Evolutionary conservation across 805 yeast species (phyloP).

Genomic region (Metschnikowia chrysomelidarum): DNA sequence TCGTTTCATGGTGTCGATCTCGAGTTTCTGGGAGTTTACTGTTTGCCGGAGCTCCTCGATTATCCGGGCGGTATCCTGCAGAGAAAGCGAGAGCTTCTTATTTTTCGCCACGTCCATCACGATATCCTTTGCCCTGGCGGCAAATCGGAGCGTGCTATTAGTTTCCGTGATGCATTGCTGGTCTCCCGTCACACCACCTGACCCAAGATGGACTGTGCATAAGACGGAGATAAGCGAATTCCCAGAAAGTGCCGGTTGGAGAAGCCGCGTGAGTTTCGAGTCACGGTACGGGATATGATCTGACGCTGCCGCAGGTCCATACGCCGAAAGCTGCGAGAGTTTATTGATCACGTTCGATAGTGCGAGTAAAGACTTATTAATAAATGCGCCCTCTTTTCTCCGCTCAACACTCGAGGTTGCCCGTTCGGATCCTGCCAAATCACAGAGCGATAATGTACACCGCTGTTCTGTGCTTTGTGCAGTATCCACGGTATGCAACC

Average conservation of each 20-base stretch:
- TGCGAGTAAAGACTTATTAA: constrained; percentile 87
- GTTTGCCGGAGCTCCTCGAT: constrained; percentile 58
- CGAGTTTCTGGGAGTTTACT: constrained; percentile 58
- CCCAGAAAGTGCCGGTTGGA: constrained; percentile 92
- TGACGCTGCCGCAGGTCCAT: constrained; percentile 20
- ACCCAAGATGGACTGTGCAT: constrained; percentile 78
- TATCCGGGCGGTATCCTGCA: constrained; percentile 39
- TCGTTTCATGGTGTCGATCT: constrained; percentile 42
- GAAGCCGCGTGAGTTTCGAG: constrained; percentile 81
- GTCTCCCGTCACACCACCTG: constrained; percentile 21
- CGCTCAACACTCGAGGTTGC: constrained; percentile 69
- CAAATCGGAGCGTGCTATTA: constrained; percentile 82
- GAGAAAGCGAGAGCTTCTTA: constrained; percentile 37
- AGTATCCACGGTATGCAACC: constrained; percentile 47
- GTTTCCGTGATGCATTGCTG: constrained; percentile 70
- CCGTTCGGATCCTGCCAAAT: constrained; percentile 94
- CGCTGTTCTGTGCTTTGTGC: constrained; percentile 38
- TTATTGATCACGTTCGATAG: constrained; percentile 90
- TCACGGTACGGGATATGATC: constrained; percentile 91
- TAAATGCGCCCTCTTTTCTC: constrained; percentile 89
- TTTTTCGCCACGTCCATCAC: constrained; percentile 62
- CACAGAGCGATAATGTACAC: constrained; percentile 81
- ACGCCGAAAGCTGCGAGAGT: constrained; percentile 44
- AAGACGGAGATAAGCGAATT: constrained; percentile 77
- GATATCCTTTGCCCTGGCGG: constrained; percentile 89